A percentile compares a stretch with the other conserved stretches of the same genome.
phyloP scores from a whole-genome alignment of 208 protist genomes.

The Trypanosoma cruzi region DNA sequence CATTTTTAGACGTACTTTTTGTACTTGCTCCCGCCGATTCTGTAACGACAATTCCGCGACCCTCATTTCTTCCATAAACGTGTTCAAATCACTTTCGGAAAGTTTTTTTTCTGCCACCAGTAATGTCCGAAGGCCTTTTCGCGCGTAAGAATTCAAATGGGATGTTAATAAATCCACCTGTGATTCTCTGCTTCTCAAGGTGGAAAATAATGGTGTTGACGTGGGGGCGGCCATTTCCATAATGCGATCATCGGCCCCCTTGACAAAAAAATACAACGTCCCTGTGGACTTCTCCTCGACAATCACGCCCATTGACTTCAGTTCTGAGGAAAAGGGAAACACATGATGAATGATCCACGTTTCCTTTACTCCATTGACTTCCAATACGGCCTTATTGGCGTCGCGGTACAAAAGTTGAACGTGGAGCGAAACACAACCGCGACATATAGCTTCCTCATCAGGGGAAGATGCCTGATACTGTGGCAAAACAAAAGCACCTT shows the following conservation, averaged over 20 bases:
- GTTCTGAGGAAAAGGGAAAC: constrained; percentile 88
- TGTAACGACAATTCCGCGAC: constrained; percentile 42
- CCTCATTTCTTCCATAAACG: constrained; percentile 36
- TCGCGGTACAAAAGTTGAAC: constrained; percentile 51
- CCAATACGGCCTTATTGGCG: constrained; percentile 30
- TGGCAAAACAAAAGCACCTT: constrained; percentile 10
- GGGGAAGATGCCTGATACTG: constrained; percentile 91
- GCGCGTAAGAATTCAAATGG: constrained; percentile 64
- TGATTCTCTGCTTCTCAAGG: not conserved
- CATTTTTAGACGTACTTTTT: constrained; percentile 64
- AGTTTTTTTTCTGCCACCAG: constrained; percentile 70
- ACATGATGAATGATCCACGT: constrained; percentile 75
- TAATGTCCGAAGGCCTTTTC: constrained; percentile 75
- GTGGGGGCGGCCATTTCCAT: constrained; percentile 31
- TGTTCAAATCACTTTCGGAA: constrained; percentile 33
- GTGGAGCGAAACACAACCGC: constrained; percentile 58
- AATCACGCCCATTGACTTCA: constrained; percentile 89
- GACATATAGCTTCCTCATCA: constrained; percentile 94
- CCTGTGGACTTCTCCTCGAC: constrained; percentile 46
- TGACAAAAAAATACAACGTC: constrained; percentile 65
- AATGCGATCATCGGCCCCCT: constrained; percentile 92
- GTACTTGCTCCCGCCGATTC: constrained; percentile 45
- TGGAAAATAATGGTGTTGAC: not conserved
- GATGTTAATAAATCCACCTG: not conserved
- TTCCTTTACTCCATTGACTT: constrained; percentile 33